These are phyloP conservation scores for Pichia sp. DNA, from an alignment of 1,139 yeast species.

Conservation along the genomic window DNA sequence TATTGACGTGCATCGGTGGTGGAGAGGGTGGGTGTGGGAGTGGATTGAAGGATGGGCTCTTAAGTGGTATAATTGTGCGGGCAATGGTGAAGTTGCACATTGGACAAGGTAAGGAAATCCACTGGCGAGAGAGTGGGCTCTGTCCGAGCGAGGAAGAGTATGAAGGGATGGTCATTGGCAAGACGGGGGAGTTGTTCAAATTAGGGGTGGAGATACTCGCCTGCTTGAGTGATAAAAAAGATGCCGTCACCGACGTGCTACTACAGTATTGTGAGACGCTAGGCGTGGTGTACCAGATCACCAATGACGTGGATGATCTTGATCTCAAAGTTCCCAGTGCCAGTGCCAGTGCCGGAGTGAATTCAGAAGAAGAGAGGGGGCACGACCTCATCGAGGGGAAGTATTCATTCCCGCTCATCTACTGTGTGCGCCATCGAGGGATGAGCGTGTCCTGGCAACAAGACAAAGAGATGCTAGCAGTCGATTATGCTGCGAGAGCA, in stretches of 20 bases:
- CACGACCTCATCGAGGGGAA: constrained; percentile 91
- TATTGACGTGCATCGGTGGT: constrained; percentile 24
- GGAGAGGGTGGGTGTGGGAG: background rate
- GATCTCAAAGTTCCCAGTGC: background rate
- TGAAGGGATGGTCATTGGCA: constrained; percentile 73
- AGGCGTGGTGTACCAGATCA: constrained; percentile 75
- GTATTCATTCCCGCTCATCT: constrained; percentile 63
- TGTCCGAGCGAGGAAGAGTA: constrained; percentile 70
- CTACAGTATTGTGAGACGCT: constrained; percentile 66
- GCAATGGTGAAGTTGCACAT: constrained; percentile 76
- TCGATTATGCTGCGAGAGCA: no score
- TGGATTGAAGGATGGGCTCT: constrained; percentile 16
- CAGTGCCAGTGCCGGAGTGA: no score
- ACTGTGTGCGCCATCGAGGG: constrained; percentile 1
- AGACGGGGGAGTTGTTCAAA: constrained; percentile 84
- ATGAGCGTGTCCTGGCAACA: no score
- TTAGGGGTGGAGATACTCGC: constrained; percentile 57
- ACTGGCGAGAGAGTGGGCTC: constrained; percentile 67
- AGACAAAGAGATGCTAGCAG: no score
- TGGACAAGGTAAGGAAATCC: constrained; percentile 85
- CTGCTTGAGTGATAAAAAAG: background rate
- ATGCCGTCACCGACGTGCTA: constrained; percentile 19
- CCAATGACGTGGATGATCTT: constrained; percentile 73
- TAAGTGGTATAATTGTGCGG: constrained; percentile 41
- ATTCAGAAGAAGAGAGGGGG: constrained; percentile 71